These are phyloP conservation scores for Chlorella vulgaris DNA, from an alignment of 139 green algal species.

Conservation along the genomic window DNA sequence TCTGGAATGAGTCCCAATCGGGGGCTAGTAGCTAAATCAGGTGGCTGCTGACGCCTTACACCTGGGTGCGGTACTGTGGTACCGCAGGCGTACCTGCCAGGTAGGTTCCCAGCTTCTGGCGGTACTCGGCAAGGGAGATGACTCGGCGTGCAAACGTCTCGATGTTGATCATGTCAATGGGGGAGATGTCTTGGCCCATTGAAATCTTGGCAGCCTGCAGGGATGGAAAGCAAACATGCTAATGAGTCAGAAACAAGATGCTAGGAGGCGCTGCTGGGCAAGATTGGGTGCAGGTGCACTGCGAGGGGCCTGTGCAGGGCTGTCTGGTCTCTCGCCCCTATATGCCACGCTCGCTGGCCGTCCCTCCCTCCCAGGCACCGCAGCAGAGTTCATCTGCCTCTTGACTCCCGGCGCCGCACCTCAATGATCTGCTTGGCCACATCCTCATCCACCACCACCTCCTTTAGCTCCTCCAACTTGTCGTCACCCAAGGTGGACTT, in stretches of 20 bases:
- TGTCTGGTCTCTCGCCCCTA: not conserved
- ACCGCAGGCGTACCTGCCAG: conserved; percentile 42
- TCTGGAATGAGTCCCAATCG: not conserved
- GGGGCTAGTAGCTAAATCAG: not conserved
- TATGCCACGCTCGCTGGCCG: not conserved
- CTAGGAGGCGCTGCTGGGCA: too few species aligned
- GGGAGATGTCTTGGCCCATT: conserved; percentile 97
- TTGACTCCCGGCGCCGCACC: not conserved
- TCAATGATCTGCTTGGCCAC: conserved; percentile 77
- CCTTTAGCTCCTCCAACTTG: conserved; percentile 71
- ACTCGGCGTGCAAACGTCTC: conserved; percentile 92
- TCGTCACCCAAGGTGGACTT: conserved; percentile 80
- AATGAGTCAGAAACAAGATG: not conserved
- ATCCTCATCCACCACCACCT: conserved; percentile 89
- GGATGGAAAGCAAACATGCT: conserved; percentile 39
- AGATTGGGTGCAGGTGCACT: not conserved
- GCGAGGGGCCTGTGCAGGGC: too few species aligned
- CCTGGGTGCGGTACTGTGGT: not conserved
- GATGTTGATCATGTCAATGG: conserved; percentile 99
- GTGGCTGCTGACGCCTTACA: not conserved
- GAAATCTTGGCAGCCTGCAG: conserved; percentile 70
- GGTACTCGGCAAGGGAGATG: conserved; percentile 95
- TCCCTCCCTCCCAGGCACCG: not conserved
- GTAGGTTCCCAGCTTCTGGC: conserved; percentile 57
- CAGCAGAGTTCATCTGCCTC: not conserved